A percentile compares a stretch with the other conserved stretches of the same genome.
These are phyloP conservation scores for Bacterosira constricta DNA, from an alignment of 108 stramenopile species.

Conservation along the genomic window DNA sequence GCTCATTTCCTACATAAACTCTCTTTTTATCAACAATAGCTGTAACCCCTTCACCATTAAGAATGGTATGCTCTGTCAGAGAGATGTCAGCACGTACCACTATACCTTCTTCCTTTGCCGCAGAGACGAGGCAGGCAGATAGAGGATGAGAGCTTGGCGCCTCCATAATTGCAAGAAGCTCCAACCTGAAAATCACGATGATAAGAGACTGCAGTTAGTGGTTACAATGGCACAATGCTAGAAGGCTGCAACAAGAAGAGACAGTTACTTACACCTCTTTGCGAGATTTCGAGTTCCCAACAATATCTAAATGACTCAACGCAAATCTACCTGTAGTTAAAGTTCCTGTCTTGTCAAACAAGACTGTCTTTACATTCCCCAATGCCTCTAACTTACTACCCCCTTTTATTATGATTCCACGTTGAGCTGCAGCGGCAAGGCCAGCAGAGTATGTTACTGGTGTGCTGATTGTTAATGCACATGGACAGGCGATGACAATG, in stretches of 20 bases:
- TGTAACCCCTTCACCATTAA: slow-evolving; percentile 86
- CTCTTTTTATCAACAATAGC: slow-evolving; percentile 57
- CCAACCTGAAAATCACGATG: slow-evolving; percentile 31
- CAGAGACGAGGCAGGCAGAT: slow-evolving; percentile 73
- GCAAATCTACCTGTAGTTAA: slow-evolving; percentile 81
- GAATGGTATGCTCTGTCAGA: slow-evolving; percentile 64
- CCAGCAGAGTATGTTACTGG: slow-evolving; percentile 92
- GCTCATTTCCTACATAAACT: slow-evolving; percentile 80
- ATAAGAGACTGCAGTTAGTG: slow-evolving; percentile 1
- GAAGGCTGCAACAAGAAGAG: no score
- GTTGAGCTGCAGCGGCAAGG: slow-evolving; percentile 83
- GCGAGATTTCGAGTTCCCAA: slow-evolving; percentile 49
- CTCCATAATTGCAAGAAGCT: slow-evolving; percentile 81
- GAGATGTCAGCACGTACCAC: slow-evolving; percentile 26
- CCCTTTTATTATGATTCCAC: slow-evolving; percentile 88
- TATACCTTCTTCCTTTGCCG: slow-evolving; percentile 76
- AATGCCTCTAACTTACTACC: slow-evolving; percentile 84
- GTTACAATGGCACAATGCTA: no score
- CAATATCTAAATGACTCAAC: slow-evolving; percentile 59
- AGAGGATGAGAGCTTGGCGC: slow-evolving; percentile 84
- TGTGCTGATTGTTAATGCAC: slow-evolving; percentile 91
- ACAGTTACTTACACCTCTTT: slow-evolving; percentile 50
- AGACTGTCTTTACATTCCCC: slow-evolving; percentile 69
- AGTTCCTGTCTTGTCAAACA: slow-evolving; percentile 93
- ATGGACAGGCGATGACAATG: slow-evolving; percentile 94